Evolutionary conservation across 495 filamentous ascomycete genomes (phyloP).

Genomic region (Annulohypoxylon moriforme): DNA sequence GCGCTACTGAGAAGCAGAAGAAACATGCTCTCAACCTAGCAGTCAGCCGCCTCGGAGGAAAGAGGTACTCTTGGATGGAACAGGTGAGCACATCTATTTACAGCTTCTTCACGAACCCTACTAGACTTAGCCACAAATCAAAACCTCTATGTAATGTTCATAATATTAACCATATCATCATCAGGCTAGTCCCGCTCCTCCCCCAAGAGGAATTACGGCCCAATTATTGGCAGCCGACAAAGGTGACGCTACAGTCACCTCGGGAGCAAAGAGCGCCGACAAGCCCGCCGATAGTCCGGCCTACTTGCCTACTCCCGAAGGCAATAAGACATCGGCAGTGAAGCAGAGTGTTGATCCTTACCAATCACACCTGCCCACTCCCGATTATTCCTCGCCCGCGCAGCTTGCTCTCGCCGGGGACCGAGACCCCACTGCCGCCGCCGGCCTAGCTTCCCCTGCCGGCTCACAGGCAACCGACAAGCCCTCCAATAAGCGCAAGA

Average conservation of each 20-base stretch:
- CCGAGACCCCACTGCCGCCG: neutral
- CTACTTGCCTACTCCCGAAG: too few species aligned
- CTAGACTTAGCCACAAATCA: neutral
- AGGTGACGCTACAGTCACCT: neutral
- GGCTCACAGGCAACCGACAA: neutral
- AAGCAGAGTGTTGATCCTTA: too few species aligned
- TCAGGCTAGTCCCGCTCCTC: neutral
- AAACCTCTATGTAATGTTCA: neutral
- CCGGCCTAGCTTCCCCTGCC: neutral
- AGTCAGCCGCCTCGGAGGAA: neutral
- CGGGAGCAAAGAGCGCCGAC: too few species aligned
- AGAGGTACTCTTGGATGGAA: slow-evolving; percentile 38
- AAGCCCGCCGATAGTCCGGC: neutral
- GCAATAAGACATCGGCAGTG: too few species aligned
- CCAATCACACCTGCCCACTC: neutral
- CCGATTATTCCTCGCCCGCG: neutral
- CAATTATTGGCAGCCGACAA: neutral
- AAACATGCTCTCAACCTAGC: slow-evolving; percentile 8
- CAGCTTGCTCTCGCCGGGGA: neutral
- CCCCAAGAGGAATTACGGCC: neutral
- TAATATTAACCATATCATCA: neutral
- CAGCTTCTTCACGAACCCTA: neutral
- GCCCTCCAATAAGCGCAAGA: neutral
- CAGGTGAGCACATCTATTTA: slow-evolving; percentile 19
- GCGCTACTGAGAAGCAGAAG: slow-evolving; percentile 3